Evolutionary conservation across 1,284 basidiomycete genomes (phyloP), one percentile per base, ranked within the genome.

Genomic region (Papiliotrema fonsecae): DNA sequence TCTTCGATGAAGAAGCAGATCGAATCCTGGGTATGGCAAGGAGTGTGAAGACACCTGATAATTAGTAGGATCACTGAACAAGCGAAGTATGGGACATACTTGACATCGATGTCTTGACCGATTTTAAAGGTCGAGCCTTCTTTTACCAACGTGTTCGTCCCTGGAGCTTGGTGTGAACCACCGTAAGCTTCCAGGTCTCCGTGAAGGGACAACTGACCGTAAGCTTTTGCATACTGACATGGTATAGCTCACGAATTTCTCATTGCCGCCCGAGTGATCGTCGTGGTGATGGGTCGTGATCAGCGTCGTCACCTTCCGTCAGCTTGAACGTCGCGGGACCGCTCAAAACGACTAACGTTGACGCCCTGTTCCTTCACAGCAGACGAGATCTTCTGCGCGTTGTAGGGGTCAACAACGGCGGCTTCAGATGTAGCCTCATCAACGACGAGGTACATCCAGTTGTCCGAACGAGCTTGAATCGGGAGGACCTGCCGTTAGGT

Each of bases 1-100:
- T 80, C 77, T 34, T 86, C 86, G 48, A 86, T 79, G 69, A 86
- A 81, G 77, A 85, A 97, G 75, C 88, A 94, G 65, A 94, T 93
- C 36, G 90, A 94, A 73, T 97, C 94, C 67, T 90, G 88, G 1
- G 94, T 97, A 70, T 97, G 94, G 73, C 92, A 96, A 0, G 93
- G 94, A 0, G 93, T 98, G 13, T 88, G 85, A 18, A 92, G 74
- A 70, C 86, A 88, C 68, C 87, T 89, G 41, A 31, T 5, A 6
- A 18, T 18, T 35, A 24, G 39, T 46, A 24, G 43, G 45, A 4
- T 13, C 24, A 6, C 6, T 6, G 5, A 5, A 28, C 24, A 13
- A 5, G 5, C 4, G 16, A 42, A 14, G 16, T 6, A 7, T 16
- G 4, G 2, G 13, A 49, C 66, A 45, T 42, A 87, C 87, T 77